A percentile compares a stretch with the other conserved stretches of the same genome.
Conservation (phyloP, 768 basidiomycete species). For the Boletus rufocinnamomeus region DNA sequence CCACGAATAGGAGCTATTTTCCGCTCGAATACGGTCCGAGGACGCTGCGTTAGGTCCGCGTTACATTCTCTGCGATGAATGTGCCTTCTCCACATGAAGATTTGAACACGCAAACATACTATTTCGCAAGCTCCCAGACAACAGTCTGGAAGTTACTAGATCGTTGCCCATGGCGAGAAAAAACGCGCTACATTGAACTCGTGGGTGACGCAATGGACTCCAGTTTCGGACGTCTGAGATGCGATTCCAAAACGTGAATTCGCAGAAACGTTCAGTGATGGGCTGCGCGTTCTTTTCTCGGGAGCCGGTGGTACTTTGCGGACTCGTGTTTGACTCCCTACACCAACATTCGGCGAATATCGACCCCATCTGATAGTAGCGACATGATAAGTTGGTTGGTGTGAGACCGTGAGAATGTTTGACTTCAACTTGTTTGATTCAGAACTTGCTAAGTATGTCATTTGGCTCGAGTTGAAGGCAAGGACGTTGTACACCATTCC, state of each 20-base stretch:
- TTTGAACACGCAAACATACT: background rate
- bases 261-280: background rate
- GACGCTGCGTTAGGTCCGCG: background rate
- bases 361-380: background rate
- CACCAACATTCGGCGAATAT: background rate
- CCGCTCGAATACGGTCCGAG: conserved; percentile 1
- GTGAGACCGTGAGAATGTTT: background rate
- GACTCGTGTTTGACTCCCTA: too few relatives aligned
- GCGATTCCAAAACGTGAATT: background rate
- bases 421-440: background rate
- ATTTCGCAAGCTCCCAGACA: background rate
- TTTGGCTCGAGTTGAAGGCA: background rate
- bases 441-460: background rate
- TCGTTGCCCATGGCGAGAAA: background rate
- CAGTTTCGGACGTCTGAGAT: background rate
- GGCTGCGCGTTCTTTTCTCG: background rate
- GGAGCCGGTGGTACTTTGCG: background rate
- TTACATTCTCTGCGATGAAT: background rate
- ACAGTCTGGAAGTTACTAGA: background rate
- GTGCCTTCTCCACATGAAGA: background rate
- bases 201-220: background rate
- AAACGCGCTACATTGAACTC: background rate
- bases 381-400: background rate
- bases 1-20: background rate
- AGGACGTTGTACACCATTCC: background rate